Evolutionary conservation across 176 grass and related monocot genomes (phyloP).

Genomic region (Avena sativa): DNA sequence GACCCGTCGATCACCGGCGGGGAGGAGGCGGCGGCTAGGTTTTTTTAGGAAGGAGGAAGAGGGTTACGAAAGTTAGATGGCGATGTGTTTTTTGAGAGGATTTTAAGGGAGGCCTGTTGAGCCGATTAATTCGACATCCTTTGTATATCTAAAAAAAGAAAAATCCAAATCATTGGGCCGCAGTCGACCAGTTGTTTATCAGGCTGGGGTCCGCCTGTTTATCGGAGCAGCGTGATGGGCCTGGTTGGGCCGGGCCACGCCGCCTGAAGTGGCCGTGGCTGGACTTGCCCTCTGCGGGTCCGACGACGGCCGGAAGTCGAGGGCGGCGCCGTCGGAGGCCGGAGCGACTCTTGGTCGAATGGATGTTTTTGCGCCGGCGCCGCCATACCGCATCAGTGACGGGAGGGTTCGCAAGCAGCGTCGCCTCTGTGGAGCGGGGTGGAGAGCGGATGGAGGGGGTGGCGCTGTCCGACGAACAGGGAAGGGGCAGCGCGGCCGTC

Average conservation of each 20-base stretch:
- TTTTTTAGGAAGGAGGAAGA: no score
- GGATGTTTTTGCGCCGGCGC: background rate
- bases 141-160: no score
- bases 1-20: no score
- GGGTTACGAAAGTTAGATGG: no score
- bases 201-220: background rate
- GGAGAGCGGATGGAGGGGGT: background rate
- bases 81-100: no score
- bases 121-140: no score
- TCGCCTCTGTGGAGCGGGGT: background rate
- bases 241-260: background rate
- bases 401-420: background rate
- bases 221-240: background rate
- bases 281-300: background rate
- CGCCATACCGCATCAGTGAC: background rate
- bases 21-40: no score
- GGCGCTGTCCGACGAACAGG: background rate
- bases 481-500: background rate
- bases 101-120: no score
- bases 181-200: no score
- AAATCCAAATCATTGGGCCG: no score
- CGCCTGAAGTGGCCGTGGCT: background rate
- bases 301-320: no score
- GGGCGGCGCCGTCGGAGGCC: background rate
- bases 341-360: background rate